These are phyloP conservation scores for Cladophialophora yegresii DNA, from an alignment of 2,329 filamentous ascomycete genomes.

Conservation along the genomic window DNA sequence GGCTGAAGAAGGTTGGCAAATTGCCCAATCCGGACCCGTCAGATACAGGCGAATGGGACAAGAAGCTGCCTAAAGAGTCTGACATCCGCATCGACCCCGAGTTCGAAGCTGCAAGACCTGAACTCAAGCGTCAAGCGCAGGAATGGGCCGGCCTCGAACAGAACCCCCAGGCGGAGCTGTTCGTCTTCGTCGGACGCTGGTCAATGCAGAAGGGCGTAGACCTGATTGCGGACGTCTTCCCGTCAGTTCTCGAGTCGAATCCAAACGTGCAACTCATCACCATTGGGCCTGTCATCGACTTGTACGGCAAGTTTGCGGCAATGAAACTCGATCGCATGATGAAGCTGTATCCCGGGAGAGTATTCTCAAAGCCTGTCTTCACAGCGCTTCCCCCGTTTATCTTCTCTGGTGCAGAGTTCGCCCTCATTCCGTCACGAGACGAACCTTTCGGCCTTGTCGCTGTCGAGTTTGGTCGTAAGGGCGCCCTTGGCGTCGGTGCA, in stretches of 20 bases:
- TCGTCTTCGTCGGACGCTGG: slow-evolving; percentile 71
- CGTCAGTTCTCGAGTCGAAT: slow-evolving; percentile 62
- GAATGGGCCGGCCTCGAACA: slow-evolving; percentile 67
- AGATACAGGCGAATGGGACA: slow-evolving; percentile 63
- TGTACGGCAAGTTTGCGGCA: slow-evolving; percentile 68
- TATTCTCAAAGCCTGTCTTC: slow-evolving; percentile 69
- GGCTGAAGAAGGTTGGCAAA: slow-evolving; percentile 62
- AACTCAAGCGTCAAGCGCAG: slow-evolving; percentile 63
- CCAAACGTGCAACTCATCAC: slow-evolving; percentile 63
- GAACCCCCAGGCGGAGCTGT: slow-evolving; percentile 63
- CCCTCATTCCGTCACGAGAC: slow-evolving; percentile 67
- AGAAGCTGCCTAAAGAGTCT: slow-evolving; percentile 52
- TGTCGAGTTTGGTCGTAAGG: slow-evolving; percentile 69
- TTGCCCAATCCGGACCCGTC: slow-evolving; percentile 67
- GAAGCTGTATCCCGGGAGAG: slow-evolving; percentile 65
- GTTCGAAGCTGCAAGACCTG: slow-evolving; percentile 57
- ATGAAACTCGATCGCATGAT: slow-evolving; percentile 66
- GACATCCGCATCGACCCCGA: slow-evolving; percentile 57
- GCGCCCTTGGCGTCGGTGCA: slow-evolving; percentile 66
- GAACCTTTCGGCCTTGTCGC: slow-evolving; percentile 70
- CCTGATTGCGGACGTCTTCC: slow-evolving; percentile 68
- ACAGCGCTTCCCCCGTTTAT: slow-evolving; percentile 67
- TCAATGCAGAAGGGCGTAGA: slow-evolving; percentile 70
- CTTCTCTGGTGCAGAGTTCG: slow-evolving; percentile 68
- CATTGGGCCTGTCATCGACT: slow-evolving; percentile 66